Evolutionary conservation across 495 filamentous ascomycete species (phyloP).

Genomic region (Penicillium parvum): DNA sequence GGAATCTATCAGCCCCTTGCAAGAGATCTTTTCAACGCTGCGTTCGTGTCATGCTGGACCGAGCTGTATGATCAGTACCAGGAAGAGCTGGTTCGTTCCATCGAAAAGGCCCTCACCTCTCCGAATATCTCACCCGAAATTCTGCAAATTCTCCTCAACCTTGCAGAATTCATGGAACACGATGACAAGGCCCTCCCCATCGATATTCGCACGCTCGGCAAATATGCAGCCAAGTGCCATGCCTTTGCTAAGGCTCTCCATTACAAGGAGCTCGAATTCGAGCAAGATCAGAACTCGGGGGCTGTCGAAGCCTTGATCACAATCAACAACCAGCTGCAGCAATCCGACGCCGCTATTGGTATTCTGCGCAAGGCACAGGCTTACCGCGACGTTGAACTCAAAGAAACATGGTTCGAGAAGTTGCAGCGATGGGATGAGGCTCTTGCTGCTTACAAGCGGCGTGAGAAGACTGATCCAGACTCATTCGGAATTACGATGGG

Average conservation of each 20-base stretch:
- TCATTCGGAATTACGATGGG: slow-evolving; percentile 95
- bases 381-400: slow-evolving; percentile 89
- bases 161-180: slow-evolving; percentile 99
- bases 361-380: slow-evolving; percentile 91
- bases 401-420: slow-evolving; percentile 98
- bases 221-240: slow-evolving; percentile 91
- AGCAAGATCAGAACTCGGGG: slow-evolving; percentile 92
- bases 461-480: slow-evolving; percentile 64
- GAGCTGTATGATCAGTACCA: slow-evolving; percentile 93
- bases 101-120: slow-evolving; percentile 90
- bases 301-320: slow-evolving; percentile 96
- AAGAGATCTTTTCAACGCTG: slow-evolving; percentile 94
- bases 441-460: slow-evolving; percentile 81
- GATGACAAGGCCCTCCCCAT: slow-evolving; percentile 98
- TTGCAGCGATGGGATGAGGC: slow-evolving; percentile 97
- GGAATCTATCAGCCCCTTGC: slow-evolving; percentile 87
- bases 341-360: slow-evolving; percentile 95
- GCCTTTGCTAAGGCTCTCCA: slow-evolving; percentile 97
- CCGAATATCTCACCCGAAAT: slow-evolving; percentile 93
- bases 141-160: slow-evolving; percentile 86
- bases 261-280: slow-evolving; percentile 97
- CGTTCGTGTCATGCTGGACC: slow-evolving; percentile 98
- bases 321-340: slow-evolving; percentile 97
- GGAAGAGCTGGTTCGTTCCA: slow-evolving; percentile 90
- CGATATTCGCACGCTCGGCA: slow-evolving; percentile 87